These are phyloP conservation scores for Phialophora tarda DNA, from an alignment of 2,329 filamentous ascomycete genomes.

Conservation along the genomic window DNA sequence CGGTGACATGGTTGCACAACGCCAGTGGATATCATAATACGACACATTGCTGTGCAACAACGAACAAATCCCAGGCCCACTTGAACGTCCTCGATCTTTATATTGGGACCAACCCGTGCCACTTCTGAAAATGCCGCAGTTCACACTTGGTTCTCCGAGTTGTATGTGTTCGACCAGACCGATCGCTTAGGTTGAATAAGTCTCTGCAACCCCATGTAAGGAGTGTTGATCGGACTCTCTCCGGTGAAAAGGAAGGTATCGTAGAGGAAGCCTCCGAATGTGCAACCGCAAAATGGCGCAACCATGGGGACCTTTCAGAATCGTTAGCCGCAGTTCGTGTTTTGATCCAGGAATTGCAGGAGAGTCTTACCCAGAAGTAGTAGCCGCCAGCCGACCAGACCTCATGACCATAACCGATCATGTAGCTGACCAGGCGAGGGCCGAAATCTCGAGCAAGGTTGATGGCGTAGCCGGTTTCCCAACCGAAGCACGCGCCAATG, in stretches of 20 bases:
- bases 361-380: conserved; percentile 69
- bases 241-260: conserved; percentile 73
- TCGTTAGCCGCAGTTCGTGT: conserved; percentile 24
- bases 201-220: conserved; percentile 66
- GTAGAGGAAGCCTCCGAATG: conserved; percentile 70
- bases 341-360: not conserved
- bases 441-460: conserved; percentile 76
- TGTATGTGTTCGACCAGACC: conserved; percentile 38
- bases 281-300: conserved; percentile 68
- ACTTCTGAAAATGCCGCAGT: not conserved
- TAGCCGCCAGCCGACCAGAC: conserved; percentile 72
- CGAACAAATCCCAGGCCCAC: not conserved
- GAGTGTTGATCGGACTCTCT: conserved; percentile 69
- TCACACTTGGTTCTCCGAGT: conserved; percentile 30
- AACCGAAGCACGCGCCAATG: conserved; percentile 74
- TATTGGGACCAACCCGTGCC: not conserved
- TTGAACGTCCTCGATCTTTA: not conserved
- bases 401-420: conserved; percentile 69
- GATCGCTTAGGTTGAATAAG: conserved; percentile 46
- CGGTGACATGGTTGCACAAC: not conserved
- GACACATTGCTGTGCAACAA: not conserved
- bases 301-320: conserved; percentile 69
- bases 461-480: conserved; percentile 78
- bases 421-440: conserved; percentile 68
- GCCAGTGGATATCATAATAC: not conserved